Evolutionary conservation across 805 yeast species (phyloP), one percentile per base, ranked within the genome.

Genomic region (Candida sanyiensis): DNA sequence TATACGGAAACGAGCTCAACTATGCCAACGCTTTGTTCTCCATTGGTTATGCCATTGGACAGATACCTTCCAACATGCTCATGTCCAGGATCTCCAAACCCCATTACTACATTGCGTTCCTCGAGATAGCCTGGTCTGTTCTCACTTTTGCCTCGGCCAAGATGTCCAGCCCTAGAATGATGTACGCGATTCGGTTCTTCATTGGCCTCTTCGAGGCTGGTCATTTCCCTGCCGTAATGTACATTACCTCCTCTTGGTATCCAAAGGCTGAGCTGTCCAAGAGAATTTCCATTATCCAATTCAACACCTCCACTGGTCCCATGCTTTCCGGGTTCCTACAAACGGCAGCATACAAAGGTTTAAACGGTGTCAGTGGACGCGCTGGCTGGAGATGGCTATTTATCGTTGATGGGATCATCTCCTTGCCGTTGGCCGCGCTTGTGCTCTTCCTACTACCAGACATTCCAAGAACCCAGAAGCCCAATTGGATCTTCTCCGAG

Each of bases 311-410:
- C 44, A 57, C 76, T 22, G 82, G 82, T 7, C 57, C 69, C 12
- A 62, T 76, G 42, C 70, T 80, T 9, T 66, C 77, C 3, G 13
- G 33, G 11, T 34, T 31, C 17, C 19, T 41, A 15, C 41, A 37
- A 33, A 16, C 35, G 19, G 44, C 41, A 9, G 42, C 42, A 6
- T 39, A 39, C 22, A 26, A 22, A 9, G 38, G 38, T 15, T 23
- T 35, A 20, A 35, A 39, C 25, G 73, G 72, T 29, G 61, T 54
- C 7, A 55, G 52, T 17, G 93, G 93, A 3, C 69, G 69, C 45
- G 68, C 77, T 26, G 94, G 93, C 27, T 84, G 84, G 78, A 85
- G 80, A 59, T 84, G 90, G 93, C 72, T 81, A 70, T 83, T 77
- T 58, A 63, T 84, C 42, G 70, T 80, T 7, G 84, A 83, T 54